Conservation (phyloP, 352 stramenopile genomes). For the Globisporangium yorkense region DNA sequence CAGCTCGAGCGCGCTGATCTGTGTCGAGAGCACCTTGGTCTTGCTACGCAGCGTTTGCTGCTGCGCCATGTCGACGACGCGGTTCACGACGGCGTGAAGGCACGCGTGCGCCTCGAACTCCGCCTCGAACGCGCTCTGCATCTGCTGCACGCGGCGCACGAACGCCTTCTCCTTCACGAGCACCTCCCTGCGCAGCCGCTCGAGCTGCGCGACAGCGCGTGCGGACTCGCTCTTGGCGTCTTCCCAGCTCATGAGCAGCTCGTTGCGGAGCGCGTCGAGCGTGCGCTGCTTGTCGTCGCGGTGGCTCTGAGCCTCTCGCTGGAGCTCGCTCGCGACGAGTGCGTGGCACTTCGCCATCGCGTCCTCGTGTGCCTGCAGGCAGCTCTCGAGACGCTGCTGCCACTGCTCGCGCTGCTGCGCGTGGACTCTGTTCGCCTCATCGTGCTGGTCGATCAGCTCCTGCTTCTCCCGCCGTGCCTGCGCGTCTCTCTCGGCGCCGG, state of each 20-base stretch:
- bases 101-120: slow-evolving; percentile 23
- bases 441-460: slow-evolving; percentile 13
- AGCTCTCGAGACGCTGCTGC: slow-evolving; percentile 30
- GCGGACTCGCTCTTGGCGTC: slow-evolving; percentile 19
- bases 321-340: slow-evolving; percentile 19
- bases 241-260: slow-evolving; percentile 38
- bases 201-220: slow-evolving; percentile 1
- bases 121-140: slow-evolving; percentile 8
- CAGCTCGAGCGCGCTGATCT: slow-evolving; percentile 29
- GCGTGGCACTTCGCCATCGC: slow-evolving; percentile 20
- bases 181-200: slow-evolving; percentile 12
- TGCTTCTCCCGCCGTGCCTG: slow-evolving; percentile 5
- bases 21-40: slow-evolving; percentile 19
- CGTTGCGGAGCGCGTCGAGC: slow-evolving; percentile 19
- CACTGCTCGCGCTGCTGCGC: slow-evolving; percentile 20
- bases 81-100: slow-evolving; percentile 33
- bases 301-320: not conserved
- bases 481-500: not conserved
- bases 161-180: slow-evolving; percentile 19
- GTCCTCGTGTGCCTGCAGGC: slow-evolving; percentile 45
- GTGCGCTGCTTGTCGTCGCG: not conserved
- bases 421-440: slow-evolving; percentile 18
- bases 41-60: slow-evolving; percentile 14
- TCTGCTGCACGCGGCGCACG: slow-evolving; percentile 5
- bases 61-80: slow-evolving; percentile 36